Evolutionary conservation across 164 flowering plant genomes (phyloP).

Genomic region (Santalum album): DNA sequence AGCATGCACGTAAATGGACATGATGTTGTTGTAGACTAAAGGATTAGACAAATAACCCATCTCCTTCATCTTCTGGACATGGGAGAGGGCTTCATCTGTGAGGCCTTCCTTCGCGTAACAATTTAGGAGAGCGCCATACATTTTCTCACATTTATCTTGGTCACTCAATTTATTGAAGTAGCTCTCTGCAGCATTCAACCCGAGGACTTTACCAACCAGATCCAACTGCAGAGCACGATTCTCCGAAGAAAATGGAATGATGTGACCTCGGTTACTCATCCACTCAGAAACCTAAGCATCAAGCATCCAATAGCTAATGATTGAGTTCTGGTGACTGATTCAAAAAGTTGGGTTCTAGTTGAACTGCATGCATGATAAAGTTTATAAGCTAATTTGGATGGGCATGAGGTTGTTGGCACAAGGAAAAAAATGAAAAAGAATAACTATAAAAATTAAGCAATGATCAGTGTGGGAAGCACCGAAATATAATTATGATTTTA

Average conservation of each 20-base stretch:
- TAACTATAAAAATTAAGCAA: too few relatives aligned
- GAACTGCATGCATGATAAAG: too few relatives aligned
- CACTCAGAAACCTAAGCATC: slow-evolving; percentile 36
- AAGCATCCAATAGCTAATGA: background rate
- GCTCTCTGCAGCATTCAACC: slow-evolving; percentile 34
- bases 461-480: too few relatives aligned
- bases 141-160: slow-evolving; percentile 17
- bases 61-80: slow-evolving; percentile 37
- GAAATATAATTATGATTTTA: too few relatives aligned
- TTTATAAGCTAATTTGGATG: too few relatives aligned
- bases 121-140: slow-evolving; percentile 36
- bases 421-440: too few relatives aligned
- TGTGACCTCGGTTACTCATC: slow-evolving; percentile 21
- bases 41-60: slow-evolving; percentile 18
- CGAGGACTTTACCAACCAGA: slow-evolving; percentile 32
- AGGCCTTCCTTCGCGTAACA: slow-evolving; percentile 38
- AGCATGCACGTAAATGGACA: slow-evolving; percentile 28
- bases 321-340: too few relatives aligned
- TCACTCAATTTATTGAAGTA: slow-evolving; percentile 25
- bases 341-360: too few relatives aligned
- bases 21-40: slow-evolving; percentile 30
- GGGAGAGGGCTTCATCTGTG: slow-evolving; percentile 29
- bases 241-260: slow-evolving; percentile 10
- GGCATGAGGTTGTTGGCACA: too few relatives aligned
- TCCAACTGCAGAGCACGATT: slow-evolving; percentile 36